Evolutionary conservation across 179 eudicot species (phyloP).

Genomic region (Patellifolia procumbens): DNA sequence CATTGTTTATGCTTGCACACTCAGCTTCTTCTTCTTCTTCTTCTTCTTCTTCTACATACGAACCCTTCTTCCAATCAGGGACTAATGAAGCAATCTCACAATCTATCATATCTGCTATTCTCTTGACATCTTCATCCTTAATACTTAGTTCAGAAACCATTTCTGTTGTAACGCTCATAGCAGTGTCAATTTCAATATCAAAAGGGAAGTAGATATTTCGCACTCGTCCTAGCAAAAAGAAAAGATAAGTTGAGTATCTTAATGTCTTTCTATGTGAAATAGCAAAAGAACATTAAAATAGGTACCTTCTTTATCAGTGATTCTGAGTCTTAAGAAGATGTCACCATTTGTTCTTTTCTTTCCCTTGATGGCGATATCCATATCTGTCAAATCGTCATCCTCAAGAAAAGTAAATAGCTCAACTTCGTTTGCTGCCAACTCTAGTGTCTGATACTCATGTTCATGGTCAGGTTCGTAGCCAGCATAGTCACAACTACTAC

Average conservation of each 20-base stretch:
- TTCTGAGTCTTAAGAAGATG: conserved; percentile 61
- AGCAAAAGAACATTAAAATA: neutral
- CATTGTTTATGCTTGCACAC: conserved; percentile 21
- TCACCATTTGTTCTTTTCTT: conserved; percentile 52
- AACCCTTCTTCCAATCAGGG: conserved; percentile 54
- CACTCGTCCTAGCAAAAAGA: conserved; percentile 48
- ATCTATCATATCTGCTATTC: conserved; percentile 72
- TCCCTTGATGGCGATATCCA: conserved; percentile 61
- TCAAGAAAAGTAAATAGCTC: conserved; percentile 43
- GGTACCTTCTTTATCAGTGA: conserved; percentile 67
- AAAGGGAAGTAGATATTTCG: conserved; percentile 76
- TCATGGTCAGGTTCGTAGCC: conserved; percentile 41
- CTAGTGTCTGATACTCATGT: conserved; percentile 23
- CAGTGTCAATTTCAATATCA: conserved; percentile 64
- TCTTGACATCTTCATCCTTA: conserved; percentile 56
- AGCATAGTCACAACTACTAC: conserved; percentile 22
- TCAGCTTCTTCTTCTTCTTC: conserved; percentile 34
- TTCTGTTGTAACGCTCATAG: conserved; percentile 62
- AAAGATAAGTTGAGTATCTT: no score
- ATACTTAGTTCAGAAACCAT: conserved; percentile 71
- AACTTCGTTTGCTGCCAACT: conserved; percentile 34
- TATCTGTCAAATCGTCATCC: conserved; percentile 40
- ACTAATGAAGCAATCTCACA: conserved; percentile 51
- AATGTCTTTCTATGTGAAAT: neutral
- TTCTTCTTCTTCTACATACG: conserved; percentile 23